phyloP scores from a whole-genome alignment of 1,284 basidiomycete genomes.

The Puccinia hordei region DNA sequence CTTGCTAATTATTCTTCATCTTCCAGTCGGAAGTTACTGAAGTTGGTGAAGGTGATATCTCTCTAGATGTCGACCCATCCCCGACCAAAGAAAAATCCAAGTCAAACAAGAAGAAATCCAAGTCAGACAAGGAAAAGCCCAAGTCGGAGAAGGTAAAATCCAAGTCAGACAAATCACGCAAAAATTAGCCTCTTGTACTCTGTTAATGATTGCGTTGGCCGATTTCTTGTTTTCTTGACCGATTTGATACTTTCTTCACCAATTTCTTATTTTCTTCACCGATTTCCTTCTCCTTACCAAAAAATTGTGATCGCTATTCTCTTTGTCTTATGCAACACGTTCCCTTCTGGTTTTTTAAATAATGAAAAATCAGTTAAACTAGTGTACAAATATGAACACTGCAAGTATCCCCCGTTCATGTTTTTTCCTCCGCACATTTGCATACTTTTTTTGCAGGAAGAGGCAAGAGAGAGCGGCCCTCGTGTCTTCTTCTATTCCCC shows the following conservation, averaged over 20 bases:
- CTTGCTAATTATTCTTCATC: constrained; percentile 1
- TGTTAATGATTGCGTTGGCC: neutral
- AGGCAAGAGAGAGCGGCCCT: neutral
- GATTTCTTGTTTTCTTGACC: neutral
- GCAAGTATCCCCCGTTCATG: neutral
- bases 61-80: neutral
- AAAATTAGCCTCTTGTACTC: neutral
- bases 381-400: neutral
- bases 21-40: constrained; percentile 4
- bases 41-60: neutral
- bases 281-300: neutral
- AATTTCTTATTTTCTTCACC: neutral
- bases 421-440: neutral
- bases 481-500: too few relatives aligned
- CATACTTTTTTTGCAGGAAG: neutral
- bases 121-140: neutral
- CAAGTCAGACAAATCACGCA: neutral
- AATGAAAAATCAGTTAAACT: neutral
- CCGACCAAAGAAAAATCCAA: constrained; percentile 1
- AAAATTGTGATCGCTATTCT: too few relatives aligned
- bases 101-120: neutral
- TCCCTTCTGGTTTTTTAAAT: neutral
- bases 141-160: neutral
- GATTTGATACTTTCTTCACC: neutral
- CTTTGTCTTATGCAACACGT: too few relatives aligned